Conservation (phyloP, 2,329 filamentous ascomycete genomes). For the Clonostachys rhizophaga region DNA sequence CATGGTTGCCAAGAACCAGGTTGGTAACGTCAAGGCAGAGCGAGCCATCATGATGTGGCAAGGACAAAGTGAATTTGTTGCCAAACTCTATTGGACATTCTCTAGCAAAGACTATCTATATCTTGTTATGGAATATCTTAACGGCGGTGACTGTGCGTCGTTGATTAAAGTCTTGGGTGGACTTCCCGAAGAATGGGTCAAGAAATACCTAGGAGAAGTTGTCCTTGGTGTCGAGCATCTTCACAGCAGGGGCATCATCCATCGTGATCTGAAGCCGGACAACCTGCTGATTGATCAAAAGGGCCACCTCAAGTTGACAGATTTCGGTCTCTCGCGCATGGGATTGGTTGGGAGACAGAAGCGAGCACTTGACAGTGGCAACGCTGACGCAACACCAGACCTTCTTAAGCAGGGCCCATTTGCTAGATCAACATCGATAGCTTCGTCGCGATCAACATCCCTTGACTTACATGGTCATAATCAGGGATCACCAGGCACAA, state of each 20-base stretch:
- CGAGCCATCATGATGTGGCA: slow-evolving; percentile 99
- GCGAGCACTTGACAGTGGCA: slow-evolving; percentile 73
- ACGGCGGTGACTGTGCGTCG: slow-evolving; percentile 94
- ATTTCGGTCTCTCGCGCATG: slow-evolving; percentile 97
- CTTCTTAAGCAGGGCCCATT: slow-evolving; percentile 90
- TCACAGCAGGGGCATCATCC: slow-evolving; percentile 90
- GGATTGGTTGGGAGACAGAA: slow-evolving; percentile 95
- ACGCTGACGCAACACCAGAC: slow-evolving; percentile 83
- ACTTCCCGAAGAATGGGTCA: slow-evolving; percentile 93
- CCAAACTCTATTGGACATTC: slow-evolving; percentile 99
- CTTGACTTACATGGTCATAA: slow-evolving; percentile 74
- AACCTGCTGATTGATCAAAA: slow-evolving; percentile 96
- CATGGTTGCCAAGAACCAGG: slow-evolving; percentile 99
- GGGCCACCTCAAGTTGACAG: slow-evolving; percentile 92
- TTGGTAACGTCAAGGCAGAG: slow-evolving; percentile 98
- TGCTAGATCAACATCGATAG: slow-evolving; percentile 75
- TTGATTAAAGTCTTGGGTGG: slow-evolving; percentile 91
- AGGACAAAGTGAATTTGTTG: slow-evolving; percentile 97
- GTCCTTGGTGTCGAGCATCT: slow-evolving; percentile 95
- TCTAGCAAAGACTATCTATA: slow-evolving; percentile 99
- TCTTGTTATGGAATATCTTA: slow-evolving; percentile 98
- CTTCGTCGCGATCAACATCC: slow-evolving; percentile 88
- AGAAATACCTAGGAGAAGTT: slow-evolving; percentile 95
- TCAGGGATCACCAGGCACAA: slow-evolving; percentile 71
- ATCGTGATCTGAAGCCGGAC: slow-evolving; percentile 94